Evolutionary conservation across 1,284 basidiomycete genomes (phyloP).

Genomic region (Ganoderma meredithae): DNA sequence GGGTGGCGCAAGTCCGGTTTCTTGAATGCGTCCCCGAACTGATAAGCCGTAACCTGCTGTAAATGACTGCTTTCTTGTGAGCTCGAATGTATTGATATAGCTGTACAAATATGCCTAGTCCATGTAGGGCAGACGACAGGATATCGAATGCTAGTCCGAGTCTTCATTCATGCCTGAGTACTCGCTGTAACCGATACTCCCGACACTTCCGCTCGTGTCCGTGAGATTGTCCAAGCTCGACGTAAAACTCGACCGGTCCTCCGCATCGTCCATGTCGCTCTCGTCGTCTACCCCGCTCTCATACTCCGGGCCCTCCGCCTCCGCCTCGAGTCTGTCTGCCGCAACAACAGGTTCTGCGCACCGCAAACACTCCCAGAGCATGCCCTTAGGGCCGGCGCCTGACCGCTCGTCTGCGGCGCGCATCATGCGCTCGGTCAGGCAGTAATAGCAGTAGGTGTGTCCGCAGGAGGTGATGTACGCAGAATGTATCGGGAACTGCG

Average conservation of each 20-base stretch:
- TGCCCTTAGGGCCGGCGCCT: constrained; percentile 47
- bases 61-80: not conserved
- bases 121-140: not conserved
- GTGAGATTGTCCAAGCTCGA: constrained; percentile 41
- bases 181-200: constrained; percentile 48
- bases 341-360: constrained; percentile 69
- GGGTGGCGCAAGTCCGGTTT: constrained; percentile 23
- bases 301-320: constrained; percentile 44
- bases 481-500: constrained; percentile 69
- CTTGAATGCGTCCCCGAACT: constrained; percentile 1
- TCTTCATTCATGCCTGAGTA: constrained; percentile 43
- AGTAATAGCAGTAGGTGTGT: constrained; percentile 89
- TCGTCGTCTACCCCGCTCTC: constrained; percentile 38
- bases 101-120: not conserved
- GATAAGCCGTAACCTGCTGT: too few species aligned
- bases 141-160: not conserved
- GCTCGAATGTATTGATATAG: too few species aligned
- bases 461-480: constrained; percentile 81
- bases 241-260: constrained; percentile 33
- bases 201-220: constrained; percentile 43
- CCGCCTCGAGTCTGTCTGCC: constrained; percentile 57
- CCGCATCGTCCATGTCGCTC: constrained; percentile 18
- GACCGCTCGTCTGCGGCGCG: constrained; percentile 71
- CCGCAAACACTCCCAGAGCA: constrained; percentile 80
- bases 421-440: constrained; percentile 83